Base-by-base conservation (phyloP, 331 rosid species). In the Spiraea crenata region DNA sequence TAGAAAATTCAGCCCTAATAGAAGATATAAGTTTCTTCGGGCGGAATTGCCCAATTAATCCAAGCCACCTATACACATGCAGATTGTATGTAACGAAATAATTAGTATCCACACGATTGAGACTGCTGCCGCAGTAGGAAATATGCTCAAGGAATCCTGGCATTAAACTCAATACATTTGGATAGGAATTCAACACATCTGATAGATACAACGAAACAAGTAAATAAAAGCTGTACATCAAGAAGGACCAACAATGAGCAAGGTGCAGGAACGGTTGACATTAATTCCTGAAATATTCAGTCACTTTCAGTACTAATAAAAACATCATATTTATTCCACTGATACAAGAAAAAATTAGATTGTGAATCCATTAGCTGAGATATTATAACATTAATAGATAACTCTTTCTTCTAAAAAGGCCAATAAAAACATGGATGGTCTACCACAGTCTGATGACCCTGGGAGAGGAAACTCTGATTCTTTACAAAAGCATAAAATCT, bases 31-130 rank as follows among this genome's bases (percentile, higher is more conserved):
- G 76, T 71, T 89, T 93, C 96, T 86, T 85, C 0, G 96, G 98
- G 74, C 95, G 96, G 64, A 93, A 79, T 83, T 88, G 95, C n/a
- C 97, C 97, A 17, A 85, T 71, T 73, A 87, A 34, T 63, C 92
- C 93, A 84, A 87, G 77, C 98, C 90, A 87, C 98, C 98, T 93
- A 81, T 34, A 77, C 19, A 56, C 61, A 73, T 63, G 44, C 12
- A 75, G 17, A 51, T 34, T 40, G 31, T 25, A 7, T 35, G 19
- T n/a, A 25, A 63, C 25, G 8, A 41, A 48, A 6, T 37, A 42
- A 80, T 66, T 45, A 72, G 70, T 66, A 70, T 25, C 51, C 37
- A 54, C 63, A 82, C 12, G 67, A 54, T 38, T 58, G 50, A 5
- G 5, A 81, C 51, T 56, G 51, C 38, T 52, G 45, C 20, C 47